Evolutionary conservation across 441 rosid genomes (phyloP).

Genomic region (Syzygium syzygioides): DNA sequence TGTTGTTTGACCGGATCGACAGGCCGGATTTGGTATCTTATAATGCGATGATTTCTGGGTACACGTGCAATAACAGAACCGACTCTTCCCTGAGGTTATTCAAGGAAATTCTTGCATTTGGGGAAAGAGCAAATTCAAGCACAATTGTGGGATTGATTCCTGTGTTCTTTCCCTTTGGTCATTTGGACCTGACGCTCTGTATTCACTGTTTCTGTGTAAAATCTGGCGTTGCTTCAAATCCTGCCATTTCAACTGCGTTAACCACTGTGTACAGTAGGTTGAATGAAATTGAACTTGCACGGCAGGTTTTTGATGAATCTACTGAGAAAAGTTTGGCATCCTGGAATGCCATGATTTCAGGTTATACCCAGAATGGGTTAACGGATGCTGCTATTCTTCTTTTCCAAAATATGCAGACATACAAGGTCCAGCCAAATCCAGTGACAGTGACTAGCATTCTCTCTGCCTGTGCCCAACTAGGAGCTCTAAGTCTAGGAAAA

Average conservation of each 20-base stretch:
- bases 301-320: conserved; percentile 45
- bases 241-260: conserved; percentile 56
- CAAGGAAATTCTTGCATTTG: conserved; percentile 36
- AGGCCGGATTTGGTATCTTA: conserved; percentile 58
- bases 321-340: conserved; percentile 53
- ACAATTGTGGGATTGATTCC: conserved; percentile 67
- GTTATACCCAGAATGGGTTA: conserved; percentile 72
- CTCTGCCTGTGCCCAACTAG: conserved; percentile 80
- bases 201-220: conserved; percentile 56
- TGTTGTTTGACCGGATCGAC: conserved; percentile 44
- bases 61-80: conserved; percentile 42
- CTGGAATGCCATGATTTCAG: conserved; percentile 87
- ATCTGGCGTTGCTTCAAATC: conserved; percentile 33
- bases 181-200: conserved; percentile 37
- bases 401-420: conserved; percentile 55
- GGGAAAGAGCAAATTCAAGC: conserved; percentile 43
- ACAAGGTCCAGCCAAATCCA: conserved; percentile 47
- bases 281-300: conserved; percentile 53
- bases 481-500: conserved; percentile 64
- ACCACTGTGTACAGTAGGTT: conserved; percentile 54
- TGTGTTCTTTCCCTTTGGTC: conserved; percentile 43
- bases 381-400: conserved; percentile 60
- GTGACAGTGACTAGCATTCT: conserved; percentile 61
- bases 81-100: conserved; percentile 43
- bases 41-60: conserved; percentile 80